Base-by-base conservation (phyloP, 164 flowering plant genomes). In the Magnolia officinalis region DNA sequence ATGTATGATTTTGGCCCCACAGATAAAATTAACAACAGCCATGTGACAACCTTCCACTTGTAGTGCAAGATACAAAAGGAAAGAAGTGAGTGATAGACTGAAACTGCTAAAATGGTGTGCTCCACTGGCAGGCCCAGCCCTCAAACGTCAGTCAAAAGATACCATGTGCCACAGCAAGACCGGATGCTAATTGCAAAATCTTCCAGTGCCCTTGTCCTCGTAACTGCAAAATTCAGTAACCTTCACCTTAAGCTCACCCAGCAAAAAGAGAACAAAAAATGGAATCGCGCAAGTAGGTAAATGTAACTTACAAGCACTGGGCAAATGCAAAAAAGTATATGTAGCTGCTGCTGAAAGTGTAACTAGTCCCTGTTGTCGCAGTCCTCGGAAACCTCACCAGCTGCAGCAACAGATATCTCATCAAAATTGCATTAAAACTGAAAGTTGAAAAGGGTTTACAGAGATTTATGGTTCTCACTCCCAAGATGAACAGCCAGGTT, bases 401-500 rank as follows among this genome's bases (percentile, higher is more conserved):
- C 97, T 92, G 89, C 84, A 84, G 76, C 63, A 71, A 67, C 78
- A 66, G 37, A 20, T 9, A 67, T n/a, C 29, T 6, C 2, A 55
- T 71, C 23, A 74, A 8, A 10, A 51, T 31, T 23, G 26, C 23
- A 9, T 31, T 55, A 49, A 74, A 13, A 70, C 45, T 20, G 16
- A 6, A 19, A 58, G 59, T 18, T 1, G 52, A 9, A 21, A 67
- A 71, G 29, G 8, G 0, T 26, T 10, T 50, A 70, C 23, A 45
- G 2, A 49, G 67, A 20, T 49, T 8, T 16, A 21, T 51, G 58
- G 67, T 14, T 26, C 87, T 84, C 63, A 93, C 97, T 89, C 50
- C 78, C 84, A 74, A 95, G 97, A 45, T 50, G 20, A 68, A 83
- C 73, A 1, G 90, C 97, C 76, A 88, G 81, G 83, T 91, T 95